Conservation (phyloP, 768 basidiomycete species). For the Imleria badia region DNA sequence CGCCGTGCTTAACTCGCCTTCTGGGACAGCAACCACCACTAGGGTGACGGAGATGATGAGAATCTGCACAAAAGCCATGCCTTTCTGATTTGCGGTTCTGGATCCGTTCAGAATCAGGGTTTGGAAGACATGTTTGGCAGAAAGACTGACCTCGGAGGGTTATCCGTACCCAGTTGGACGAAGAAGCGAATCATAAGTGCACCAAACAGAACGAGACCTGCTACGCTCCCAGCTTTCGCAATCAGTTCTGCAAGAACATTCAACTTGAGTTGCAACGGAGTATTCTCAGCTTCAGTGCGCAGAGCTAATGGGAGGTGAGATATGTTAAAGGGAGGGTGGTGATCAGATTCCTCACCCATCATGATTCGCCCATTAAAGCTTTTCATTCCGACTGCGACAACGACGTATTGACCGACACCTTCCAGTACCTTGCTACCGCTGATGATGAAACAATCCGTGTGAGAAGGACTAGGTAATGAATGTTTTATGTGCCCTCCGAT, state of each 20-base stretch:
- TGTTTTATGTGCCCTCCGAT: conserved; percentile 23
- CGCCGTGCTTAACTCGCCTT: conserved; percentile 44
- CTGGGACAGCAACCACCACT: conserved; percentile 86
- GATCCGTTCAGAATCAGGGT: conserved; percentile 7
- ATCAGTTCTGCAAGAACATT: conserved; percentile 94
- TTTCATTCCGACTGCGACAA: conserved; percentile 88
- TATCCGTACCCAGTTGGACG: conserved; percentile 69
- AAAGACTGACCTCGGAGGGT: conserved; percentile 52
- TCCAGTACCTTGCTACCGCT: conserved; percentile 93
- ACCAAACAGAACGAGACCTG: conserved; percentile 78
- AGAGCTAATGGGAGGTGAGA: conserved; percentile 53
- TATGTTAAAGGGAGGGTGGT: neutral
- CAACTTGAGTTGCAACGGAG: conserved; percentile 91
- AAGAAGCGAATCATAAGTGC: conserved; percentile 94
- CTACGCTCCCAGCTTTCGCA: conserved; percentile 82
- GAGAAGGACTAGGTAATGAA: conserved; percentile 32
- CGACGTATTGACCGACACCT: conserved; percentile 90
- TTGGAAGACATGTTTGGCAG: neutral
- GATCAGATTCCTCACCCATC: conserved; percentile 63
- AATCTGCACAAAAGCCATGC: conserved; percentile 88
- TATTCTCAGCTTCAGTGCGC: conserved; percentile 82
- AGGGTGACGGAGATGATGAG: conserved; percentile 93
- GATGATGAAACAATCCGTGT: conserved; percentile 90
- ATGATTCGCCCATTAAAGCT: conserved; percentile 97
- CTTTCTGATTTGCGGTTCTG: conserved; percentile 77